Percentiles rank a stretch among this genome's conserved stretches.
phyloP scores from a whole-genome alignment of 164 flowering plant species.

The Vitis vinifera region ASM3070453v1 NC_081812.1:10927001-10927500 shows the following conservation, averaged over 20 bases:
- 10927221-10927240: conserved; percentile 42
- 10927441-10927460: conserved; percentile 44
- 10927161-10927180: too few species aligned
- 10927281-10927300: conserved; percentile 58
- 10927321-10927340: background rate
- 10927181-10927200: too few species aligned
- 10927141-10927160: too few species aligned
- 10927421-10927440: conserved; percentile 47
- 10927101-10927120: too few species aligned
- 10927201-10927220: background rate
- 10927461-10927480: conserved; percentile 57
- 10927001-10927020: background rate
- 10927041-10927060: too few species aligned
- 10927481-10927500: conserved; percentile 59
- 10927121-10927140: too few species aligned
- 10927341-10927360: background rate
- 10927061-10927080: background rate
- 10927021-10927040: background rate
- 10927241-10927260: conserved; percentile 51
- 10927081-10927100: background rate
- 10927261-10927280: conserved; percentile 50
- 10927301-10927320: background rate
- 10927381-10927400: conserved; percentile 3
- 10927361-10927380: background rate
- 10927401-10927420: conserved; percentile 44